phyloP scores from a whole-genome alignment of 2,329 filamentous ascomycete genomes.

The Exophiala calicioides region DNA sequence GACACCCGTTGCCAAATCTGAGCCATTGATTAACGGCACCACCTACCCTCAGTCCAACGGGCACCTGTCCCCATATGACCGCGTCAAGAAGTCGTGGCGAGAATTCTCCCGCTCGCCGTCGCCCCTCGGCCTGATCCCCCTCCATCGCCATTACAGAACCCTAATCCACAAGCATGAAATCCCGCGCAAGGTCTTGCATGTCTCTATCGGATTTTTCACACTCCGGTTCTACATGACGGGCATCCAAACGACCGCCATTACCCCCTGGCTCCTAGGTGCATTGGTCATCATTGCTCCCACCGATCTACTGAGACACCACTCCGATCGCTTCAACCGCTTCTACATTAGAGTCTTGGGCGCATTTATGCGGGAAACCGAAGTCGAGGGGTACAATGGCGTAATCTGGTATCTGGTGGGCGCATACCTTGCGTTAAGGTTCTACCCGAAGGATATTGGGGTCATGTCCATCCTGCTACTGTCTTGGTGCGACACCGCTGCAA shows the following conservation, averaged over 20 bases:
- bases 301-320: constrained; percentile 82
- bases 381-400: constrained; percentile 90
- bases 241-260: constrained; percentile 73
- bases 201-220: constrained; percentile 94
- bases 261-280: constrained; percentile 77
- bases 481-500: constrained; percentile 97
- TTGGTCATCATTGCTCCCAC: constrained; percentile 80
- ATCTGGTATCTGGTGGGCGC: constrained; percentile 94
- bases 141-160: constrained; percentile 85
- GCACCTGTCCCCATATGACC: constrained; percentile 69
- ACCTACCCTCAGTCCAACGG: constrained; percentile 56
- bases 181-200: constrained; percentile 86
- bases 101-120: constrained; percentile 90
- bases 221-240: constrained; percentile 81
- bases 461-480: constrained; percentile 87
- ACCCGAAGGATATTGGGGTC: constrained; percentile 90
- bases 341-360: constrained; percentile 85
- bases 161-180: constrained; percentile 98
- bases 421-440: constrained; percentile 80
- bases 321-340: constrained; percentile 75
- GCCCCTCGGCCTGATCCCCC: constrained; percentile 89
- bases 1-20: constrained; percentile 44
- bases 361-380: constrained; percentile 96
- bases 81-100: constrained; percentile 66
- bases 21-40: constrained; percentile 41